Conservation (phyloP, 2,329 filamentous ascomycete species). For the Ceratocystis destructans region DNA sequence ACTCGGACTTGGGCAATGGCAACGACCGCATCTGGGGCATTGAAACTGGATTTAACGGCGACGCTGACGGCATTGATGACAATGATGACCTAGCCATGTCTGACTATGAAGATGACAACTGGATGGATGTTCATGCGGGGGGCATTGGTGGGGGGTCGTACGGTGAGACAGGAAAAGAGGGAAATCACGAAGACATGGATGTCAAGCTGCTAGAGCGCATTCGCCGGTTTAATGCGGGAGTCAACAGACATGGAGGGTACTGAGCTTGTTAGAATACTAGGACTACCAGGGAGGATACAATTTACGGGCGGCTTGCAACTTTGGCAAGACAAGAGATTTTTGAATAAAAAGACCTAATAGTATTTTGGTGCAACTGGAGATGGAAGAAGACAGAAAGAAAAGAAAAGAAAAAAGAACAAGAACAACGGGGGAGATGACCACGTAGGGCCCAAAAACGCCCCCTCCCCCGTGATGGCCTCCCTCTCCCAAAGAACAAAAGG, state of each 20-base stretch:
- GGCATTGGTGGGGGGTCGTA: not conserved
- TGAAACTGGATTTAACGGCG: conserved; percentile 37
- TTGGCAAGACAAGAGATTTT: not conserved
- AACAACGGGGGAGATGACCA: not conserved
- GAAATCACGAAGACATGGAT: conserved; percentile 15
- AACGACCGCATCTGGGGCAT: conserved; percentile 37
- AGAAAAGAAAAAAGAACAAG: not conserved
- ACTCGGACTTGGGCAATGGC: conserved; percentile 29
- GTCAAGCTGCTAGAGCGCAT: conserved; percentile 24
- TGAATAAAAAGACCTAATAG: no score
- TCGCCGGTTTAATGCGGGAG: conserved; percentile 19
- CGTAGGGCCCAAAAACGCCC: not conserved
- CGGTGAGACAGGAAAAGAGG: not conserved
- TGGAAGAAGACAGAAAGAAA: not conserved
- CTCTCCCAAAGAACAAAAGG: not conserved
- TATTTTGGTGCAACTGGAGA: no score
- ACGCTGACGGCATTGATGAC: conserved; percentile 30
- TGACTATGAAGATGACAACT: conserved; percentile 28
- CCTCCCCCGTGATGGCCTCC: not conserved
- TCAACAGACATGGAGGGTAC: conserved; percentile 17
- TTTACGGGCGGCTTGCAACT: not conserved
- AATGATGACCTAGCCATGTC: conserved; percentile 29
- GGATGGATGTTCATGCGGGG: conserved; percentile 22
- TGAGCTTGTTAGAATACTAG: not conserved
- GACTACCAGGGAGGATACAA: not conserved